A percentile compares a stretch with the other conserved stretches of the same genome.
phyloP scores from a whole-genome alignment of 495 filamentous ascomycete genomes.

The Xylaria acuta region DNA sequence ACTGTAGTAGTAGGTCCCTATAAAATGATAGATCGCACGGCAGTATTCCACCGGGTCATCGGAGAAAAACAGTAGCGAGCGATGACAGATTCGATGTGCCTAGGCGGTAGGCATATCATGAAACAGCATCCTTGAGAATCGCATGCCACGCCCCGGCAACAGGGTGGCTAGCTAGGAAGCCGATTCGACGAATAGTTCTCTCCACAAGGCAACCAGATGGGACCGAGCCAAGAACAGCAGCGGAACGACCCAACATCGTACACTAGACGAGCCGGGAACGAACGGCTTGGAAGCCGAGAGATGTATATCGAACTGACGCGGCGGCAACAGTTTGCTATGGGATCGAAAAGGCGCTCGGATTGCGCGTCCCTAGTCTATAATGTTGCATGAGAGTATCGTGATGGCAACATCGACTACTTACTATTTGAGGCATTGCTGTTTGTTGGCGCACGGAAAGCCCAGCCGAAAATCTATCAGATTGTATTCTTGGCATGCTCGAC shows the following conservation, averaged over 20 bases:
- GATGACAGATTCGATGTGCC: not conserved
- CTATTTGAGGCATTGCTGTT: not conserved
- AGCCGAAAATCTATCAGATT: slow-evolving; percentile 10
- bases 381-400: slow-evolving; percentile 15
- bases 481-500: slow-evolving; percentile 4
- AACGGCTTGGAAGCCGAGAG: slow-evolving; percentile 10
- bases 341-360: not conserved
- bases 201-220: not conserved
- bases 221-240: slow-evolving; percentile 16
- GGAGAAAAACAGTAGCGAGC: not conserved
- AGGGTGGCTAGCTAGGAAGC: not conserved
- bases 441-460: slow-evolving; percentile 3
- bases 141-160: not conserved
- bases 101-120: slow-evolving; percentile 1
- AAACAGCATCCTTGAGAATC: slow-evolving; percentile 14
- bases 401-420: slow-evolving; percentile 3
- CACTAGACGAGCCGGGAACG: not conserved
- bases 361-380: not conserved
- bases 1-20: not conserved
- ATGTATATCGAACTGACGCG: not conserved
- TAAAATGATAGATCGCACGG: not conserved
- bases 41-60: not conserved
- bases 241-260: slow-evolving; percentile 7
- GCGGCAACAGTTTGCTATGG: not conserved
- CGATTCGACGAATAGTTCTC: not conserved